Evolutionary conservation across 164 flowering plant species (phyloP), one percentile per base, ranked within the genome.

Genomic region (Pachysandra terminalis): DNA sequence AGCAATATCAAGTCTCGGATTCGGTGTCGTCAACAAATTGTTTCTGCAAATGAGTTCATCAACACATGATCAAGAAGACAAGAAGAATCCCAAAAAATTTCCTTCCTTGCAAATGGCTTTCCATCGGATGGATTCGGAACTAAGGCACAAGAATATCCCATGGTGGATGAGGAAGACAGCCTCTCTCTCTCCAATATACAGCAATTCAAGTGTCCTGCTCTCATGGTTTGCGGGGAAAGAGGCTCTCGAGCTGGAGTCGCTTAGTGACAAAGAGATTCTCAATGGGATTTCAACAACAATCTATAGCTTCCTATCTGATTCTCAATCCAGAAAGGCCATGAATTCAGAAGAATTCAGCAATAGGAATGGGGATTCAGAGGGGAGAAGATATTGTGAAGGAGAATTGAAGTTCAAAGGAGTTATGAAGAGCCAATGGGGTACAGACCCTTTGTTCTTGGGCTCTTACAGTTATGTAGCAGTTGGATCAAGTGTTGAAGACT

Each of bases 171-270:
- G 96, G 71, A 88, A 80, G 67, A 88, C 99, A 60, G 85, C 88
- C 37, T 81, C 89, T 16, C 9, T 95, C 2, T 69, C 69, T 41
- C 99, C 99, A 58, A 87, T 92, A 59, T 80, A 95, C 69, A 72
- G 70, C 55, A 83, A 81, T 27, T 90, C 99, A 8, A 81, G 74
- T 24, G 87, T 88, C 0, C 67, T 92, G 0, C 76, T 92, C 0
- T 81, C 94, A 55, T 95, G 99, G 99, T 92, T 95, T 71, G 96
- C 96, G 23, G 99, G 99, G 7, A 68, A 86, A 61, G 97, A 95
- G 77, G 99, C 99, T 17, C 81, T 89, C 0, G 84, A 84, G 77
- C 89, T 95, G 9, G 99, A 95, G 66, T 64, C 80, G 2, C 86
- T 92, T 0, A 51, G 59, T 9, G 93, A 92, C 10, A 87, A 86